These are phyloP conservation scores for Apiotrichum akiyoshidainum DNA, from an alignment of 1,284 basidiomycete genomes.

Conservation along the genomic window DNA sequence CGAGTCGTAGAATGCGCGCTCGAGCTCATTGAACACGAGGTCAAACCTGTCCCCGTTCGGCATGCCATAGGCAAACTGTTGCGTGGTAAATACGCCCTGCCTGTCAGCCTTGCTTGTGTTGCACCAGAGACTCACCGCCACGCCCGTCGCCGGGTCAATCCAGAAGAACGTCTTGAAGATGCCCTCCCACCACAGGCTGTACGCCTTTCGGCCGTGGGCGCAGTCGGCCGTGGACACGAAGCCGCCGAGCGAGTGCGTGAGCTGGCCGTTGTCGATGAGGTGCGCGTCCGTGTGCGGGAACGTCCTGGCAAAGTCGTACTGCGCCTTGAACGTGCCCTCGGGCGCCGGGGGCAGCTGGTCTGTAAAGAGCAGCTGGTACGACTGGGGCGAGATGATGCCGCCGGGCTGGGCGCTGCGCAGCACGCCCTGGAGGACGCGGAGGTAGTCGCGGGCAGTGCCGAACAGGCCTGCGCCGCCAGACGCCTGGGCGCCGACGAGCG, in stretches of 20 bases:
- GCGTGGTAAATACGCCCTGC: constrained; percentile 24
- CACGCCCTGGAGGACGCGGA: constrained; percentile 20
- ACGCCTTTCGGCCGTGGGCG: constrained; percentile 24
- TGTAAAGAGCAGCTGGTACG: constrained; percentile 29
- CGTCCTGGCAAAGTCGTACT: constrained; percentile 12
- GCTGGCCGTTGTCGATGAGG: neutral
- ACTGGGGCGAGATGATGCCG: constrained; percentile 23
- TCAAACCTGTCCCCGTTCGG: constrained; percentile 9
- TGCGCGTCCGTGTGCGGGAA: constrained; percentile 11
- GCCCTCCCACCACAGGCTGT: constrained; percentile 28
- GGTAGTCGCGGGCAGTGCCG: constrained; percentile 20
- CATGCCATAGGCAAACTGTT: constrained; percentile 19
- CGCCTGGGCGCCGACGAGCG: constrained; percentile 1
- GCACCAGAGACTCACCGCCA: constrained; percentile 24
- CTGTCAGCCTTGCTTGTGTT: neutral
- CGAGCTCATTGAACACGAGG: constrained; percentile 30
- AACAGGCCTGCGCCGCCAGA: constrained; percentile 24
- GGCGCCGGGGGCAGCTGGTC: constrained; percentile 13
- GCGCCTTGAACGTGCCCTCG: neutral
- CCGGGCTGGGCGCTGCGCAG: constrained; percentile 11
- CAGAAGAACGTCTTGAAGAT: constrained; percentile 38
- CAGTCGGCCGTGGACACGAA: constrained; percentile 18
- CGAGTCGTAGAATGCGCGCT: constrained; percentile 33
- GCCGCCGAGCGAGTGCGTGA: constrained; percentile 17
- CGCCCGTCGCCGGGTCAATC: constrained; percentile 35